phyloP scores from a whole-genome alignment of 2,329 filamentous ascomycete genomes.

The Phialophora verrucosa region DNA sequence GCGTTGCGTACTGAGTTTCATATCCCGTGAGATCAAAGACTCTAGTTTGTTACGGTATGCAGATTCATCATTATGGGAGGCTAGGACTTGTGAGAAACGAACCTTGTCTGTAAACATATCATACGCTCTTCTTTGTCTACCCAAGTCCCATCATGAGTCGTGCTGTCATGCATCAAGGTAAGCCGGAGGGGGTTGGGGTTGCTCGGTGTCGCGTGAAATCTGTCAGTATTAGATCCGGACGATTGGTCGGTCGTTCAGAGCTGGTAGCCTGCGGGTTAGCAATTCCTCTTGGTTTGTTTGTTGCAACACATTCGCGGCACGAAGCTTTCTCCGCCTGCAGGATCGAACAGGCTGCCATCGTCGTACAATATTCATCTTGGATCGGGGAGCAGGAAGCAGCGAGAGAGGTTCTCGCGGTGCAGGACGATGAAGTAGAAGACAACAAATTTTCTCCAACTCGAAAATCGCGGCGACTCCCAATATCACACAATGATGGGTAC shows the following conservation, averaged over 20 bases:
- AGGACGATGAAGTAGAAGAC: not conserved
- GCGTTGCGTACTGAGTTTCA: constrained; percentile 79
- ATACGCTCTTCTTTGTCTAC: not conserved
- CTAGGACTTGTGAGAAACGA: not conserved
- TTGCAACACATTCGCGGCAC: not conserved
- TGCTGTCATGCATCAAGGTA: not conserved
- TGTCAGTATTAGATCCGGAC: not conserved
- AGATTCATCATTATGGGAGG: constrained; percentile 34
- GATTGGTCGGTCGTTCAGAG: not conserved
- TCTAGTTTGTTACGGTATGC: constrained; percentile 71
- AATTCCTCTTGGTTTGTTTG: not conserved
- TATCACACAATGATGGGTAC: not conserved
- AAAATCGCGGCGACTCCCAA: not conserved
- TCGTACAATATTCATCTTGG: not conserved
- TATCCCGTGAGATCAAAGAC: constrained; percentile 86
- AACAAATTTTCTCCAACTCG: constrained; percentile 11
- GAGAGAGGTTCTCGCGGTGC: not conserved
- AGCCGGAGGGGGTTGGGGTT: not conserved
- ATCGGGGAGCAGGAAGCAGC: not conserved
- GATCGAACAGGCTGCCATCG: not conserved
- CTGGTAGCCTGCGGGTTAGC: not conserved
- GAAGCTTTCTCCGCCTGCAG: not conserved
- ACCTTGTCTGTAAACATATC: not conserved
- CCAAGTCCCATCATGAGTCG: not conserved
- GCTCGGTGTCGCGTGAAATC: not conserved